Base-by-base conservation (phyloP, 768 basidiomycete species). In the Pleurotus giganteus region DNA sequence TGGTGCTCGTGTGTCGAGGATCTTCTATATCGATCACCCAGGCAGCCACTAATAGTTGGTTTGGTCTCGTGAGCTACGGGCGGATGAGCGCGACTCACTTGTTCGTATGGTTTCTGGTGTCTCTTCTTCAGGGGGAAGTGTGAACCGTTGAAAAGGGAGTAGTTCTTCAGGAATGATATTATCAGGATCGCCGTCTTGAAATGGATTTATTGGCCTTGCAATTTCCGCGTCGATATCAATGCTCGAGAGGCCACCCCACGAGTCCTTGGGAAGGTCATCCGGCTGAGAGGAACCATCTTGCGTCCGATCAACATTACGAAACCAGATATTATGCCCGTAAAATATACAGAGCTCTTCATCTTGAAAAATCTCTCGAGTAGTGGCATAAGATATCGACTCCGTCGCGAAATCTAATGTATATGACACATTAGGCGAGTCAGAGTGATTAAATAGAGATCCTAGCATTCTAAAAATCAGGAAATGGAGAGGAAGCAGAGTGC, bases 401-500 rank as follows among this genome's bases (percentile, higher is more conserved):
- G 73, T 78, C 0, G 66, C 56, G 0, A 68, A 56, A 57, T 90
- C 83, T 13, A 86, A 65, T 0, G 71, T 69, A 67, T 82, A 91
- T 0, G 85, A 82, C 15, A 91, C 79, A 66, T 93, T 93, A 4
- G 89, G 90, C 3, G 63, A 55, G 24, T 79, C 71, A 0, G 85
- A 83, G 69, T 91, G 90, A 65, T 92, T 94, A 71, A 94, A 91
- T 8, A 94, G 63, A 2, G 90, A 92, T 4, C 91, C 91, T 91
- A 49, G 26, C 11, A 28, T 15, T 28, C 5, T 49, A 13, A 21
- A 53, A 45, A 11, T 53, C 24, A 49, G 41, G 7, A 43, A 51
- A 6, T 23, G 43, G 56, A 56, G 23, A 12, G 32, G 4, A 15
- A 44, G 36, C 32, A 43, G 27, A 37, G 28, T 24, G n/a, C 47